Conservation (phyloP, 1,284 basidiomycete species). For the Cutaneotrichosporon sp. region DNA sequence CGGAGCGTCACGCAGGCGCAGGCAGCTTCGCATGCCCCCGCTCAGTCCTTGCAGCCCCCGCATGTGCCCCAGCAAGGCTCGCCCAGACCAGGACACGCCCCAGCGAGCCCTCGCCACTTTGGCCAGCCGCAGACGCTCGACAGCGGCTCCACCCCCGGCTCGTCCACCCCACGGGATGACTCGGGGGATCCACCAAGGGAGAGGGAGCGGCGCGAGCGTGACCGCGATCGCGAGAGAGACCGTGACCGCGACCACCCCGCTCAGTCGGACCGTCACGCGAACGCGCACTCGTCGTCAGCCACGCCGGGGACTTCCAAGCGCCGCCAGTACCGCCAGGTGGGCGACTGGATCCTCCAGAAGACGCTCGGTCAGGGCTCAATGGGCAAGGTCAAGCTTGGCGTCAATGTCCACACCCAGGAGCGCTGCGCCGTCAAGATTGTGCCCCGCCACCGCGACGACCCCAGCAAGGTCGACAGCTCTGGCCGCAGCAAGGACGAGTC, state of each 20-base stretch:
- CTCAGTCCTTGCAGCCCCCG: conserved; percentile 8
- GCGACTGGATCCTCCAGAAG: conserved; percentile 95
- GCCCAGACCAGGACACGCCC: conserved; percentile 2
- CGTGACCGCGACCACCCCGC: conserved; percentile 5
- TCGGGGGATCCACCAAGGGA: not conserved
- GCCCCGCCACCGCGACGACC: conserved; percentile 64
- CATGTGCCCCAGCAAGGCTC: conserved; percentile 8
- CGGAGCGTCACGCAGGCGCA: conserved; percentile 13
- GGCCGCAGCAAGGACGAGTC: conserved; percentile 82
- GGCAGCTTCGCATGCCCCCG: conserved; percentile 1
- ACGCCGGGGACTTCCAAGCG: conserved; percentile 10
- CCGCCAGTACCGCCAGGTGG: conserved; percentile 58
- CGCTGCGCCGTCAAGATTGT: conserved; percentile 99
- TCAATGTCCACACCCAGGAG: conserved; percentile 84
- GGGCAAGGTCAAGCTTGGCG: conserved; percentile 99
- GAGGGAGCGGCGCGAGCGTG: conserved; percentile 3
- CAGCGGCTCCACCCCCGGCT: not conserved
- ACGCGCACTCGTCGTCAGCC: not conserved
- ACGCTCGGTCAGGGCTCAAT: conserved; percentile 97
- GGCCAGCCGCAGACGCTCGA: conserved; percentile 9
- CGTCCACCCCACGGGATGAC: not conserved
- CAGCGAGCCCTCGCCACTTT: conserved; percentile 8
- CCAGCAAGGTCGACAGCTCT: conserved; percentile 44
- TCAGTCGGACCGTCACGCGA: not conserved
- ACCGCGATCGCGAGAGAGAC: conserved; percentile 1